phyloP scores from a whole-genome alignment of 164 flowering plant genomes.

The Pachysandra terminalis region DNA sequence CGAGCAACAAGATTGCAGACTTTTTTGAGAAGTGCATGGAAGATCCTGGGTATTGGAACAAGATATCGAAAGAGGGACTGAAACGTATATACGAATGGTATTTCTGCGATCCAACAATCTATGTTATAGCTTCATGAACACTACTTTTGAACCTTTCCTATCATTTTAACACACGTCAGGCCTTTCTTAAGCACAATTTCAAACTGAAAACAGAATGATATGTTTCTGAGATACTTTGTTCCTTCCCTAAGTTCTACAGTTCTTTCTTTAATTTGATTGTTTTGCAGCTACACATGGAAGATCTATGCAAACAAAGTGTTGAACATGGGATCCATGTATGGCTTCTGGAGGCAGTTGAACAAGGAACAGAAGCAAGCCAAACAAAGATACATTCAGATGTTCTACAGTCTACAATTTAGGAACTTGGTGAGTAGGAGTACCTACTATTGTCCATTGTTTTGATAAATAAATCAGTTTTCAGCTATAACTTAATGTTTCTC shows the following conservation, averaged over 20 bases:
- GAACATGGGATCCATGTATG: conserved; percentile 85
- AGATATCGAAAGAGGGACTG: conserved; percentile 56
- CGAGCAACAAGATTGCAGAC: conserved; percentile 77
- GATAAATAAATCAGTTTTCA: background rate
- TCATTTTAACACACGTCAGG: too few species aligned
- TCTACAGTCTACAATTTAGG: conserved; percentile 74
- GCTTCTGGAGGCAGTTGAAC: conserved; percentile 77
- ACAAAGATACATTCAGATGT: conserved; percentile 72
- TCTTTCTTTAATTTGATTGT: background rate
- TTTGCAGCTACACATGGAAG: conserved; percentile 95
- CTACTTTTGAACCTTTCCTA: too few species aligned
- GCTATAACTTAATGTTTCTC: background rate
- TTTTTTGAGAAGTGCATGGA: conserved; percentile 83
- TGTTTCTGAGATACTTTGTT: background rate
- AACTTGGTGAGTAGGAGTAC: conserved; percentile 51
- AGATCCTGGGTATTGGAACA: conserved; percentile 62
- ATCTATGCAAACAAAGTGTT: conserved; percentile 85
- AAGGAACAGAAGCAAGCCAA: conserved; percentile 74
- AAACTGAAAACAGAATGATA: too few species aligned
- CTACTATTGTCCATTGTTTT: background rate
- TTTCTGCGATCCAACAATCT: background rate
- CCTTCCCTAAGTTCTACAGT: background rate
- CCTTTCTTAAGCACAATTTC: too few species aligned
- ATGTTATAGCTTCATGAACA: too few species aligned
- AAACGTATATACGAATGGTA: conserved; percentile 85